Evolutionary conservation across 2,329 filamentous ascomycete genomes (phyloP).

Genomic region (Rhynchosporium agropyri): DNA sequence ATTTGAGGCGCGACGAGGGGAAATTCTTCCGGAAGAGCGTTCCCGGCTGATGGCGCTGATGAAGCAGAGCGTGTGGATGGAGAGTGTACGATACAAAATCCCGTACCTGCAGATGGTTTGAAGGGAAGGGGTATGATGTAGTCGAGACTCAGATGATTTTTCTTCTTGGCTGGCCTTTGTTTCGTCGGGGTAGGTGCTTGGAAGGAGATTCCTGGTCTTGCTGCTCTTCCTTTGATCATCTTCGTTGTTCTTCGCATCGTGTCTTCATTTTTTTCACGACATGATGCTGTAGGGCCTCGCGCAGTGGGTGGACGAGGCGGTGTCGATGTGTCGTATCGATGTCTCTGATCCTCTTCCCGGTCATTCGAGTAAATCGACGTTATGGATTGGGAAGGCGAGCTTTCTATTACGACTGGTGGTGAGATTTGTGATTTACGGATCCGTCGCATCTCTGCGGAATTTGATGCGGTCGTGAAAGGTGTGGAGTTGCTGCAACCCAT

Average conservation of each 20-base stretch:
- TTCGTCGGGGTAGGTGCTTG: neutral
- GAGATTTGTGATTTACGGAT: conserved; percentile 6
- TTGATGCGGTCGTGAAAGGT: neutral
- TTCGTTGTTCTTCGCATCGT: neutral
- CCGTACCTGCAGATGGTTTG: no score
- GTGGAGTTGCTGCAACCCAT: conserved; percentile 1
- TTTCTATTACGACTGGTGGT: neutral
- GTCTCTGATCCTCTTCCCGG: neutral
- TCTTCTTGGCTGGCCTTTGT: no score
- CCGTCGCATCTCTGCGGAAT: neutral
- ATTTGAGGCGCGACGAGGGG: neutral
- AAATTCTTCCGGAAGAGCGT: neutral
- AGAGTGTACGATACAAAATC: no score
- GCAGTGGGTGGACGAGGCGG: neutral
- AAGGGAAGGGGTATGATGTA: no score
- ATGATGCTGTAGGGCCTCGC: neutral
- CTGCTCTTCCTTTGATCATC: no score
- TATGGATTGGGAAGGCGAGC: neutral
- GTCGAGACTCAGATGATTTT: no score
- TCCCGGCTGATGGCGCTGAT: no score
- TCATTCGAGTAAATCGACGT: neutral
- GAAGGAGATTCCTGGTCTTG: neutral
- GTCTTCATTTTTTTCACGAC: neutral
- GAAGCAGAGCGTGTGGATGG: no score
- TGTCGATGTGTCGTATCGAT: neutral